Evolutionary conservation across 352 stramenopile genomes (phyloP).

Genomic region (Elongisporangium prolatum): DNA sequence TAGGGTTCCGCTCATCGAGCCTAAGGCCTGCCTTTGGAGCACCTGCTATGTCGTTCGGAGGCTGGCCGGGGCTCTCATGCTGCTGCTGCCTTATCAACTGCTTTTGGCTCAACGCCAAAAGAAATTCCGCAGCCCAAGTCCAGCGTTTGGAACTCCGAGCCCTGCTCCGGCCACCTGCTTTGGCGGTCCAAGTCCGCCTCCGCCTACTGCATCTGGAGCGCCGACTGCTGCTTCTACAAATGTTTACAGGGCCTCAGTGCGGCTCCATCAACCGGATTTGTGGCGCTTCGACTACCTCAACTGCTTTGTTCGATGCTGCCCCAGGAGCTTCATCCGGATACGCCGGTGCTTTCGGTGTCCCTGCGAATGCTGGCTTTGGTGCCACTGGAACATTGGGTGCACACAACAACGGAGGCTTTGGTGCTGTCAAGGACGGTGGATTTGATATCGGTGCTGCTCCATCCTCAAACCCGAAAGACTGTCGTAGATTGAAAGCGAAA

Average conservation of each 20-base stretch:
- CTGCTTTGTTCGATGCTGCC: slow-evolving; percentile 12
- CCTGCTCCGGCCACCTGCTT: slow-evolving; percentile 9
- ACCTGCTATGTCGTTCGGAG: neutral
- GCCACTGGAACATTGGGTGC: slow-evolving; percentile 26
- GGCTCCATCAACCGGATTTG: slow-evolving; percentile 8
- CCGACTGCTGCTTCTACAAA: slow-evolving; percentile 4
- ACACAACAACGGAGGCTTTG: slow-evolving; percentile 24
- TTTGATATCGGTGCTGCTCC: slow-evolving; percentile 69
- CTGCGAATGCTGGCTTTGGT: slow-evolving; percentile 17
- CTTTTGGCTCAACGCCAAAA: slow-evolving; percentile 15
- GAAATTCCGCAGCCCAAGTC: slow-evolving; percentile 20
- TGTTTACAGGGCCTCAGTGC: slow-evolving; percentile 12
- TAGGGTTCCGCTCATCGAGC: neutral
- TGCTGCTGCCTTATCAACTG: slow-evolving; percentile 2
- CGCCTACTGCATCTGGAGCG: slow-evolving; percentile 22
- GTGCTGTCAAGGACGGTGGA: slow-evolving; percentile 22
- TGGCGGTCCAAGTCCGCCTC: slow-evolving; percentile 7
- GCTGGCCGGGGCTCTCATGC: neutral
- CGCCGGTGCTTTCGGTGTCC: slow-evolving; percentile 14
- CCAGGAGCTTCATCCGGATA: slow-evolving; percentile 8
- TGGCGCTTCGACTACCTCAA: slow-evolving; percentile 11
- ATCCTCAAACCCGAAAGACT: slow-evolving; percentile 32
- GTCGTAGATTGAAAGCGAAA: slow-evolving; percentile 64
- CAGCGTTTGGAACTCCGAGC: slow-evolving; percentile 11
- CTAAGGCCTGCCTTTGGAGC: neutral